Conservation (phyloP, 371 early-diverging fungal genomes). For the Syncephalastrum sp. region DNA sequence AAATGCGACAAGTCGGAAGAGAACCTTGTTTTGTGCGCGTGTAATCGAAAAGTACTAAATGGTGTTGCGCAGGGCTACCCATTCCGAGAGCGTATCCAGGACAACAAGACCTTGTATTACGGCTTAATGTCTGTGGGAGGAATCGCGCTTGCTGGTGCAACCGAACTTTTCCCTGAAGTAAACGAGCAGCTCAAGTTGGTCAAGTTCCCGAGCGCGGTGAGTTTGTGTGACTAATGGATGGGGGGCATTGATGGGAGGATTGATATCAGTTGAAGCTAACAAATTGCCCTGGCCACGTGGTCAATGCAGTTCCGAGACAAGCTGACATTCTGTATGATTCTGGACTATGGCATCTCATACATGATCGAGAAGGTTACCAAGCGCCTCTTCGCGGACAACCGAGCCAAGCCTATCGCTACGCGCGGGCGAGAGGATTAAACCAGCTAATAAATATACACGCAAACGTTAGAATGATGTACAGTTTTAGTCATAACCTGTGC, state of each 20-base stretch:
- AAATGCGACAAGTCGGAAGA: conserved; percentile 1
- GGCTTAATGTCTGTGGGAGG: conserved; percentile 84
- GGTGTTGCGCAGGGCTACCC: conserved; percentile 77
- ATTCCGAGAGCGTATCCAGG: conserved; percentile 96
- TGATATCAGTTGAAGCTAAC: conserved; percentile 14
- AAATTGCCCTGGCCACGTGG: conserved; percentile 8
- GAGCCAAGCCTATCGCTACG: conserved; percentile 62
- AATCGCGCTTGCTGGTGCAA: conserved; percentile 87
- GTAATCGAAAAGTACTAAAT: neutral
- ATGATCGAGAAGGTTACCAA: conserved; percentile 63
- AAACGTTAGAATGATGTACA: no score
- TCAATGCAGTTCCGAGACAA: conserved; percentile 62
- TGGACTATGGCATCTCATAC: conserved; percentile 75
- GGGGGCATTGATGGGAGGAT: neutral
- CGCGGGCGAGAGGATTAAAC: conserved; percentile 16
- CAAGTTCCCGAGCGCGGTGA: conserved; percentile 81
- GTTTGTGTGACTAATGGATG: conserved; percentile 14
- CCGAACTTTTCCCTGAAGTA: conserved; percentile 86
- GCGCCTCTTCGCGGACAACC: conserved; percentile 69
- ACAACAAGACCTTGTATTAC: conserved; percentile 94
- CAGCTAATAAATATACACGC: no score
- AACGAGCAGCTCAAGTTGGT: conserved; percentile 93
- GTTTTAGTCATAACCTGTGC: no score
- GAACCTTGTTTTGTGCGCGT: neutral
- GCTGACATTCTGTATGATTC: conserved; percentile 65